These are phyloP conservation scores for Chlamydomonas sphaeroides DNA, from an alignment of 139 green algal genomes.

Conservation along the genomic window DNA sequence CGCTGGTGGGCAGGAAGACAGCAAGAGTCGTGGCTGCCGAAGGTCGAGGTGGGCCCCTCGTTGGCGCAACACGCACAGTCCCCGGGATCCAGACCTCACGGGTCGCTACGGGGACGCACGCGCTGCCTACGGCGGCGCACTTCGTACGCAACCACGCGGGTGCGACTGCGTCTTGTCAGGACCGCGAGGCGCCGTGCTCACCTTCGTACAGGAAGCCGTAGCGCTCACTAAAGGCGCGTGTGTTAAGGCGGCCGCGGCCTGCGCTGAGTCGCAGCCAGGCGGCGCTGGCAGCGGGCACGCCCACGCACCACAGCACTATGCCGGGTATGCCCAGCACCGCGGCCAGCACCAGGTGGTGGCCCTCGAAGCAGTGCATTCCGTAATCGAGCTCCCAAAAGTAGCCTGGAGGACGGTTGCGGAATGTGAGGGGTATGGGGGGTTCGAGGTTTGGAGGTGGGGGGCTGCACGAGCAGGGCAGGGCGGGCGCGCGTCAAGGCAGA, in stretches of 20 bases:
- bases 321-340: slow-evolving; percentile 4
- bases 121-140: no score
- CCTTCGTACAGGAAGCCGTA: slow-evolving; percentile 42
- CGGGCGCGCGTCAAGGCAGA: no score
- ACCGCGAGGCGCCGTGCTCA: no score
- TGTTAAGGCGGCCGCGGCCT: background rate
- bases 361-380: background rate
- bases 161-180: no score
- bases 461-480: background rate
- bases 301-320: slow-evolving; percentile 5
- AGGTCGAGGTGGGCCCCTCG: no score
- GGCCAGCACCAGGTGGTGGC: slow-evolving; percentile 14
- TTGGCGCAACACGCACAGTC: no score
- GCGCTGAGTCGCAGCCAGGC: slow-evolving; percentile 13
- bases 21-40: no score
- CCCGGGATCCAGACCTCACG: no score
- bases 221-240: slow-evolving; percentile 1
- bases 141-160: no score
- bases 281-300: slow-evolving; percentile 1
- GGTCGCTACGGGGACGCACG: no score
- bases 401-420: background rate
- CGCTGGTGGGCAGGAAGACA: no score
- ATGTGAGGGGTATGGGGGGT: background rate
- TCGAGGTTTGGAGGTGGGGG: background rate
- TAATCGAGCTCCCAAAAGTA: slow-evolving; percentile 38